Conservation (phyloP, 2,329 filamentous ascomycete genomes). For the Pseudogymnoascus pannorum region DNA sequence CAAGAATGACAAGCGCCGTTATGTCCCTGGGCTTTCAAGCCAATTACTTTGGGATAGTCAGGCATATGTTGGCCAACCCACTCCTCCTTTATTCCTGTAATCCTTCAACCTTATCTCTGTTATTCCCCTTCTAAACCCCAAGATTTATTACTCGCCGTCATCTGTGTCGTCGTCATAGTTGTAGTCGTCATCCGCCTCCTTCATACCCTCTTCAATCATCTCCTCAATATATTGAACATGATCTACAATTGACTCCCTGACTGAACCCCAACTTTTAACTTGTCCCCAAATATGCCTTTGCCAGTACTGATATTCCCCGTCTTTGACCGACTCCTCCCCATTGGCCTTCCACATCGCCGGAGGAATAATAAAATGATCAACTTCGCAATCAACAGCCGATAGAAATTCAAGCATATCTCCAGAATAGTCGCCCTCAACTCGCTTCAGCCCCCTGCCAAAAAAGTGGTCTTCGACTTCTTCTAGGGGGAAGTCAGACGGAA, state of each 20-base stretch:
- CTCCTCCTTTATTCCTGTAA: not conserved
- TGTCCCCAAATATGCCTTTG: too few species aligned
- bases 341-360: too few species aligned
- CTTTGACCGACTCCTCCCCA: too few species aligned
- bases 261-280: constrained; percentile 2
- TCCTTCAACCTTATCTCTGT: not conserved
- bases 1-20: not conserved
- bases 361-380: too few species aligned
- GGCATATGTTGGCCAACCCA: not conserved
- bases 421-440: too few species aligned
- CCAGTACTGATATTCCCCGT: too few species aligned
- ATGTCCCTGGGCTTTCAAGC: not conserved
- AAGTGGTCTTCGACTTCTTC: too few species aligned
- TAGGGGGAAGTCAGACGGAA: too few species aligned
- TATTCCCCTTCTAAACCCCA: not conserved
- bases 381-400: too few species aligned
- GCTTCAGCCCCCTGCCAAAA: too few species aligned
- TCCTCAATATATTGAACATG: constrained; percentile 13
- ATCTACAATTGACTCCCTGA: constrained; percentile 11
- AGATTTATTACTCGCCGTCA: not conserved
- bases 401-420: too few species aligned
- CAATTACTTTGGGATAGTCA: not conserved
- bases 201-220: not conserved
- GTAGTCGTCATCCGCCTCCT: not conserved
- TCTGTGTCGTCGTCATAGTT: too few species aligned